phyloP scores from a whole-genome alignment of 257 asterid genomes.

The Gynochthodes officinalis region DNA sequence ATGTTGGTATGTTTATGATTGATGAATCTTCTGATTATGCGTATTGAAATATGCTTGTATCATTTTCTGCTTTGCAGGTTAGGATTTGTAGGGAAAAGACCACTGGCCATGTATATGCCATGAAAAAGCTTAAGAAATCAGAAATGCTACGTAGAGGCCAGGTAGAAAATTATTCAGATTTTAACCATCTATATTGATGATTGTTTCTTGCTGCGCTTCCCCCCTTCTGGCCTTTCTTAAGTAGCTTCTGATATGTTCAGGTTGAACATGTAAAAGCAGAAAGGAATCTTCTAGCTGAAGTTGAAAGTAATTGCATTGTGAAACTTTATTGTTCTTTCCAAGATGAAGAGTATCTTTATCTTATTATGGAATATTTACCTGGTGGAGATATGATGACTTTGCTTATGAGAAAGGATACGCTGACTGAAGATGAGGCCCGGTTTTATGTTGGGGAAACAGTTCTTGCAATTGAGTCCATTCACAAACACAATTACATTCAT shows the following conservation, averaged over 20 bases:
- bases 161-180: conserved; percentile 40
- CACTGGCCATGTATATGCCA: conserved; percentile 85
- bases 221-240: conserved; percentile 20
- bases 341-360: conserved; percentile 92
- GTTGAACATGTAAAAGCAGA: conserved; percentile 95
- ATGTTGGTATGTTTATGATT: background rate
- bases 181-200: conserved; percentile 16
- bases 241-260: conserved; percentile 33
- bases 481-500: conserved; percentile 88
- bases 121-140: conserved; percentile 96
- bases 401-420: conserved; percentile 89
- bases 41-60: background rate
- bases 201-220: conserved; percentile 6
- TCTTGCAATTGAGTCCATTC: conserved; percentile 95
- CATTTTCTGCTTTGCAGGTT: conserved; percentile 51
- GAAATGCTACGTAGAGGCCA: conserved; percentile 99
- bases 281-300: conserved; percentile 92
- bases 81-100: conserved; percentile 89
- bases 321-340: conserved; percentile 96
- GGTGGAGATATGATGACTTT: conserved; percentile 99
- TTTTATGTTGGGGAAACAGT: conserved; percentile 94
- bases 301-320: conserved; percentile 94
- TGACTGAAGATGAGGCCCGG: conserved; percentile 86
- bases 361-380: conserved; percentile 94
- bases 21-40: conserved; percentile 1